Base-by-base conservation (phyloP, 2,329 filamentous ascomycete species). In the Akanthomyces uredinophilus region DNA sequence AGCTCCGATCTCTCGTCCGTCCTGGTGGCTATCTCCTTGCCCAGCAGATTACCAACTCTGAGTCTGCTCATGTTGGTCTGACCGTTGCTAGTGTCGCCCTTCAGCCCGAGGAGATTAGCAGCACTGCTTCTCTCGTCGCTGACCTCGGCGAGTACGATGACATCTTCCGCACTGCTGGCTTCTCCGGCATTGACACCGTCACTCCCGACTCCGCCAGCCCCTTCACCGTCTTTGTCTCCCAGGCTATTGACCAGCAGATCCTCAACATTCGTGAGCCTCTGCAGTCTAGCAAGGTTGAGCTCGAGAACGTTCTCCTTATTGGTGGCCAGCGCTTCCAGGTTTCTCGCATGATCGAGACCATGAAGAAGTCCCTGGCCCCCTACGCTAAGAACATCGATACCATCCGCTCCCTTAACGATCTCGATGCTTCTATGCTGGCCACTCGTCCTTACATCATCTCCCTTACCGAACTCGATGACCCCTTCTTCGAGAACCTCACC, bases 171-270 rank as follows among this genome's bases (percentile, higher is more conserved):
- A 44, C 50, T 14, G 54, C 61, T 43, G 64, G 64, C 16, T 65
- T 65, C 44, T 65, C 64, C 20, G 64, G 64, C 16, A 61, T 63
- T 20, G 64, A 65, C 44, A 63, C 63, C 4, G 43, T 54, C 44
- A 64, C 61, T 8, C 57, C 63, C 39, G 61, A 57, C 47, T 51
- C 46, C 37, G 41, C 32, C 51, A 63, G 39, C 24, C 56, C 63
- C 24, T 52, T 63, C 22, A 52, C 50, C 22, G 37, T 64, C n/a
- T 63, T 65, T 35, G 58, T 64, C 43, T 60, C 64, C 7, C 64
- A 65, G 54, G 62, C 64, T 37, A 43, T 64, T 50, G 64, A 65
- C 50, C 43, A 59, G 44, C 52, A 61, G 44, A 53, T 65, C 14
- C 18, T 47, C 32, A 57, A 59, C 29, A 47, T 65, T 5, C 64